These are phyloP conservation scores for Phytophthora litchii DNA, from an alignment of 352 stramenopile genomes.

Conservation along the genomic window DNA sequence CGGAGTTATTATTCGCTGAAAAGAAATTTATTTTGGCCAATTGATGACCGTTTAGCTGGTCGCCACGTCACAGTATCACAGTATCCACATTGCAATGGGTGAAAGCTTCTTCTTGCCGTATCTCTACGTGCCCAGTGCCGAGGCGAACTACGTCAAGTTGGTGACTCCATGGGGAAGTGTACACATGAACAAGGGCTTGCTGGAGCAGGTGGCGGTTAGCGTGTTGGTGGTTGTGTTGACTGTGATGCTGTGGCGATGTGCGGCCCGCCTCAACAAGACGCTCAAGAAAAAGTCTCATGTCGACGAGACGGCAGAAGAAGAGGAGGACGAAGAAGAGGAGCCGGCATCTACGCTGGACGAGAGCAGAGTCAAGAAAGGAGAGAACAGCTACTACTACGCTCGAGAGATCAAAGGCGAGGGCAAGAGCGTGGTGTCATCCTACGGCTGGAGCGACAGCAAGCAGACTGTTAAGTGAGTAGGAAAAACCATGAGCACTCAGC, in stretches of 20 bases:
- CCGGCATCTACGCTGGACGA: conserved; percentile 56
- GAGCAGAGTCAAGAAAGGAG: conserved; percentile 68
- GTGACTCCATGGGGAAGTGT: conserved; percentile 75
- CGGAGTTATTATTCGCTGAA: conserved; percentile 12
- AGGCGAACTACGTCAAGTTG: conserved; percentile 65
- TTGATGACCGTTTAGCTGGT: conserved; percentile 1
- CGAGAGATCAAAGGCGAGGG: conserved; percentile 40
- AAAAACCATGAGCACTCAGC: background rate
- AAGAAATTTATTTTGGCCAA: conserved; percentile 15
- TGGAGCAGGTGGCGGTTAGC: conserved; percentile 47
- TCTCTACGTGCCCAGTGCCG: conserved; percentile 65
- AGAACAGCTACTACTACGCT: conserved; percentile 89
- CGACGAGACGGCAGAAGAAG: conserved; percentile 9
- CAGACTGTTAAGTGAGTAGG: conserved; percentile 56
- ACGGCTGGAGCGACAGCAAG: conserved; percentile 82
- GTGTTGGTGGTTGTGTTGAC: conserved; percentile 45
- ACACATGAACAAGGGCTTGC: conserved; percentile 56
- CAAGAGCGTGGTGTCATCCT: conserved; percentile 60
- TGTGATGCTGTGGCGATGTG: conserved; percentile 43
- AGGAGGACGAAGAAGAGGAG: conserved; percentile 23
- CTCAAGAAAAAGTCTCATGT: conserved; percentile 33
- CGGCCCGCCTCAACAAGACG: conserved; percentile 37
- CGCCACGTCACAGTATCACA: conserved; percentile 22
- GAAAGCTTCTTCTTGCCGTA: conserved; percentile 73
- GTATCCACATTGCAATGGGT: conserved; percentile 19